Conservation (phyloP, 164 flowering plant genomes). For the Vitis rupestris region DNA sequence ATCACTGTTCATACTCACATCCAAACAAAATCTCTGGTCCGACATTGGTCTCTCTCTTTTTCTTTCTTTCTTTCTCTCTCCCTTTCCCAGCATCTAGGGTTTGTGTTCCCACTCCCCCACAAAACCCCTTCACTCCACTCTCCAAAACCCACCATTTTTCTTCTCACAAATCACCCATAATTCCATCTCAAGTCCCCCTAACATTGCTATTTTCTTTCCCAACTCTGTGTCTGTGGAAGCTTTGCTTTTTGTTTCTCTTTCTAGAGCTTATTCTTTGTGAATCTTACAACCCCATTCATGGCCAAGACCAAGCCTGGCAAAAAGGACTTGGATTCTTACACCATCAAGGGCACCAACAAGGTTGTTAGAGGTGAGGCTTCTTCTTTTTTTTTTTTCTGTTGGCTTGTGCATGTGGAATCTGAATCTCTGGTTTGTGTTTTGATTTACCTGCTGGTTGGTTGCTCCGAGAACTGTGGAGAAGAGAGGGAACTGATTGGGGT, state of each 20-base stretch:
- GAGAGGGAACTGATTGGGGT: no score
- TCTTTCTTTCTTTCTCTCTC: background rate
- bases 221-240: no score
- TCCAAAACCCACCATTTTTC: background rate
- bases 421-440: background rate
- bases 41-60: background rate
- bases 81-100: slow-evolving; percentile 11
- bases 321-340: slow-evolving; percentile 35
- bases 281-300: slow-evolving; percentile 9
- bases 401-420: no score
- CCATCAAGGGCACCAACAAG: slow-evolving; percentile 46
- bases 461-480: no score
- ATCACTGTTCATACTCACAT: slow-evolving; percentile 4
- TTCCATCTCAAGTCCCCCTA: no score
- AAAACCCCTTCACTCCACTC: background rate
- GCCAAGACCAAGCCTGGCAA: slow-evolving; percentile 43
- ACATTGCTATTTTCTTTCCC: no score
- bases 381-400: background rate
- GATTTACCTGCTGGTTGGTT: no score
- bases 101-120: background rate
- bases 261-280: background rate
- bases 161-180: background rate
- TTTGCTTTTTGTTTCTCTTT: background rate
- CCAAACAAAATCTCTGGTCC: slow-evolving; percentile 5
- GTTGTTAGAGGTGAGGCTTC: slow-evolving; percentile 26